These are phyloP conservation scores for Phytophthora sojae DNA, from an alignment of 352 stramenopile species.

Conservation along the genomic window DNA sequence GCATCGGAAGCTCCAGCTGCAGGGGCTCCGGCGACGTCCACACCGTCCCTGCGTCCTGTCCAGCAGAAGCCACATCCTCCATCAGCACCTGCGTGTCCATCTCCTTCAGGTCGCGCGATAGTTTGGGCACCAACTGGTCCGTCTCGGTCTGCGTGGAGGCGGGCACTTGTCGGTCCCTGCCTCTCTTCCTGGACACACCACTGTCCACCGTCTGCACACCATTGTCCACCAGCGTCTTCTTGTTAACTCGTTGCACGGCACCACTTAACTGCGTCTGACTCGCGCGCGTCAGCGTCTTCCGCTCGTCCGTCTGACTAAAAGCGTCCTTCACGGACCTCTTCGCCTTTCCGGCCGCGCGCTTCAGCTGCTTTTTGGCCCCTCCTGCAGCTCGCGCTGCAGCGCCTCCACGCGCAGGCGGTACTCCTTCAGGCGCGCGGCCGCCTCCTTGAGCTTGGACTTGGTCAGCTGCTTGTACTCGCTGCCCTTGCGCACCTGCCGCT, in stretches of 20 bases:
- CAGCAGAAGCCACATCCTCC: neutral
- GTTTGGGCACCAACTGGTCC: conserved; percentile 27
- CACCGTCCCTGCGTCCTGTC: neutral
- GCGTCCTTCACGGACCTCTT: neutral
- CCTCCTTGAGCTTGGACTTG: conserved; percentile 77
- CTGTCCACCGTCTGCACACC: conserved; percentile 29
- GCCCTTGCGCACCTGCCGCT: conserved; percentile 44
- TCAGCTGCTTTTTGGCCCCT: conserved; percentile 18
- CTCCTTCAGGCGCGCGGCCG: conserved; percentile 59
- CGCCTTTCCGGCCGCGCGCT: neutral
- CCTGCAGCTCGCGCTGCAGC: conserved; percentile 42
- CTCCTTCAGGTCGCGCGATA: conserved; percentile 5
- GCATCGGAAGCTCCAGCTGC: conserved; percentile 4
- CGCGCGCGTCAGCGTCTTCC: conserved; percentile 5
- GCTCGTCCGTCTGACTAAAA: neutral
- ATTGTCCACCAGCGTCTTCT: conserved; percentile 5
- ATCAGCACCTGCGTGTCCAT: neutral
- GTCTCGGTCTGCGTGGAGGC: neutral
- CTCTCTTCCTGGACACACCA: conserved; percentile 16
- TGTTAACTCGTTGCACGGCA: conserved; percentile 20
- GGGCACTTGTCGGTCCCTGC: neutral
- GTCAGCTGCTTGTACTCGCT: conserved; percentile 64
- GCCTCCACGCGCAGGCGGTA: conserved; percentile 68
- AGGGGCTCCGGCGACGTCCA: conserved; percentile 10
- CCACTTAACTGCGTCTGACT: conserved; percentile 41